Base-by-base conservation (phyloP, 257 asterid genomes). In the Buddleja alternifolia region DNA sequence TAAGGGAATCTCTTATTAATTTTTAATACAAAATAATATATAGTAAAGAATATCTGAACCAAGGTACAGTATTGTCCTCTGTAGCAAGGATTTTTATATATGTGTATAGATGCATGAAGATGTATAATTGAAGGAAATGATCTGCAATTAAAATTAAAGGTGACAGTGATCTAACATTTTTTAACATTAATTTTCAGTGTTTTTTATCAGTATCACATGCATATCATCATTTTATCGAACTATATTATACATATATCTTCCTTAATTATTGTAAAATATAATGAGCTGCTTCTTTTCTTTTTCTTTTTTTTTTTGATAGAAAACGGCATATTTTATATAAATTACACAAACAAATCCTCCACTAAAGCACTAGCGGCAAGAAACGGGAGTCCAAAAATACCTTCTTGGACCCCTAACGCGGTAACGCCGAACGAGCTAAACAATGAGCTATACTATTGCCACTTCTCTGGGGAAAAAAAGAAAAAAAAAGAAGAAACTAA, bases 161-260 rank as follows among this genome's bases (percentile, higher is more conserved):
- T 45, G 16, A 15, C 51, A 54, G 68, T 8, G 20, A 36, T 10
- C 34, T 63, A 50, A 34, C 11, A 42, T 59, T 39, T 73, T 42
- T 25, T 23, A 19, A 3, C 4, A 53, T 46, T 72, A 58, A 66
- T 29, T 77, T 34, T 62, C n/a, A n/a, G n/a, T 62, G 17, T 12
- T 10, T 20, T 71, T 72, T 60, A 45, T 59, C 82, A 67, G 77
- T 36, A 66, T 78, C 88, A 82, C 88, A 70, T 86, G 90, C 81
- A 54, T 55, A 54, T 55, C 68, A 45, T 57, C 12, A 9, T 70
- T 46, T 69, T 56, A 8, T 48, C 24, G 34, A 29, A 29, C 5
- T 29, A 1, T 29, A 29, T 29, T 29, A 29, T 1, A 29, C 34
- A 29, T 29, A 29, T 29, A 29, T 29, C 34, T 29, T 29, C 5